phyloP scores from a whole-genome alignment of 1,284 basidiomycete species.

The Irpex sp. region DNA sequence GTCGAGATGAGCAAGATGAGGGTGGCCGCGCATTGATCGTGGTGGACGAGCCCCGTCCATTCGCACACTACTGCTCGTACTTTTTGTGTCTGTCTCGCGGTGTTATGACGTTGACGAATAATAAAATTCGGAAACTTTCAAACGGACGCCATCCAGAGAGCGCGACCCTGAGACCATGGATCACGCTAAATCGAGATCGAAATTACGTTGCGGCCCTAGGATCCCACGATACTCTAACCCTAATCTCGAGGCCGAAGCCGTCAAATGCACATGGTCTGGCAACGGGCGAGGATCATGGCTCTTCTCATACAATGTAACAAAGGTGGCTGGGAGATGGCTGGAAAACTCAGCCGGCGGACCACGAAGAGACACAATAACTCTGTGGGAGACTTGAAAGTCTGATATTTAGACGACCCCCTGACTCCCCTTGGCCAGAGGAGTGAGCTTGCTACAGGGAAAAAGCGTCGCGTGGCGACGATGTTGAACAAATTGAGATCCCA shows the following conservation, averaged over 20 bases:
- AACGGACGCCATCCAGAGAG: background rate
- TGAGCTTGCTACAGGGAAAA: background rate
- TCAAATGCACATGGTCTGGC: background rate
- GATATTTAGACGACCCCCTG: too few species aligned
- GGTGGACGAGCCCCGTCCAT: too few species aligned
- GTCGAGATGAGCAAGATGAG: background rate
- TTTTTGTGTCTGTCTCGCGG: too few species aligned
- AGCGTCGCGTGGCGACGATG: conserved; percentile 1
- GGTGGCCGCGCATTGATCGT: background rate
- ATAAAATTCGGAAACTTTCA: background rate
- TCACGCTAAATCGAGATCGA: background rate
- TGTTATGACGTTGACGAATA: background rate
- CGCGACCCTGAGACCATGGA: background rate
- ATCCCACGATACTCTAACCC: background rate
- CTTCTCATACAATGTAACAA: too few species aligned
- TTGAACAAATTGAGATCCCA: conserved; percentile 2
- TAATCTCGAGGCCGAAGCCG: background rate
- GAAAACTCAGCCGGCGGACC: background rate
- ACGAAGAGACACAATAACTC: background rate
- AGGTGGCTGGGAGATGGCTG: background rate
- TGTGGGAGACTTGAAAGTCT: background rate
- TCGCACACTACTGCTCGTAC: too few species aligned
- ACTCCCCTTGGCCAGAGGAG: background rate
- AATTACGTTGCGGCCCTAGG: background rate
- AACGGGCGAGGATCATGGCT: background rate